phyloP scores from a whole-genome alignment of 192 early-diverging fungal genomes.

The Coemansia sp. region DNA sequence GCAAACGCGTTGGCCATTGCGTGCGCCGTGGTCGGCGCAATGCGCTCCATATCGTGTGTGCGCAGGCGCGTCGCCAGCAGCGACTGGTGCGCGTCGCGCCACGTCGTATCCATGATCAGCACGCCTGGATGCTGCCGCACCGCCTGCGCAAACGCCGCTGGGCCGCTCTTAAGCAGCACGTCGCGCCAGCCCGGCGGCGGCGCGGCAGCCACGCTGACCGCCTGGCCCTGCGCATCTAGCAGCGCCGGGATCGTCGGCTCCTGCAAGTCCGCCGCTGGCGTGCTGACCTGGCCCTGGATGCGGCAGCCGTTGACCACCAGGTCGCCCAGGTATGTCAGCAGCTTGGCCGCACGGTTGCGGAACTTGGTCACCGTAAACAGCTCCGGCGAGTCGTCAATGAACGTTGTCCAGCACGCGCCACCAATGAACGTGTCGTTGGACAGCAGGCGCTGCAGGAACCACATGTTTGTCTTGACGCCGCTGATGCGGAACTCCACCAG shows the following conservation, averaged over 20 bases:
- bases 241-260: conserved; percentile 65
- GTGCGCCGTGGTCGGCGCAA: conserved; percentile 85
- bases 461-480: conserved; percentile 95
- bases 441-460: conserved; percentile 85
- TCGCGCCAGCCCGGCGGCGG: conserved; percentile 83
- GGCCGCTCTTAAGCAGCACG: conserved; percentile 77
- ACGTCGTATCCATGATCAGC: conserved; percentile 95
- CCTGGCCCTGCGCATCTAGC: conserved; percentile 41
- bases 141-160: conserved; percentile 87
- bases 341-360: conserved; percentile 80
- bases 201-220: conserved; percentile 55
- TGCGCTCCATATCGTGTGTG: conserved; percentile 87
- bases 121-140: conserved; percentile 81
- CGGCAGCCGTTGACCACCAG: conserved; percentile 87
- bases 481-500: conserved; percentile 93
- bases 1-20: conserved; percentile 84
- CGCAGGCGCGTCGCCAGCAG: conserved; percentile 93
- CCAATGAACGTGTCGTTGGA: conserved; percentile 74
- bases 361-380: conserved; percentile 76
- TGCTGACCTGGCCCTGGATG: conserved; percentile 83
- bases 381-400: conserved; percentile 95
- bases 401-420: conserved; percentile 94
- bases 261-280: conserved; percentile 61
- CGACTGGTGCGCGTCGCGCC: conserved; percentile 95
- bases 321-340: conserved; percentile 87